Base-by-base conservation (phyloP, 2,329 filamentous ascomycete genomes). In the Stylonectria norvegica region DNA sequence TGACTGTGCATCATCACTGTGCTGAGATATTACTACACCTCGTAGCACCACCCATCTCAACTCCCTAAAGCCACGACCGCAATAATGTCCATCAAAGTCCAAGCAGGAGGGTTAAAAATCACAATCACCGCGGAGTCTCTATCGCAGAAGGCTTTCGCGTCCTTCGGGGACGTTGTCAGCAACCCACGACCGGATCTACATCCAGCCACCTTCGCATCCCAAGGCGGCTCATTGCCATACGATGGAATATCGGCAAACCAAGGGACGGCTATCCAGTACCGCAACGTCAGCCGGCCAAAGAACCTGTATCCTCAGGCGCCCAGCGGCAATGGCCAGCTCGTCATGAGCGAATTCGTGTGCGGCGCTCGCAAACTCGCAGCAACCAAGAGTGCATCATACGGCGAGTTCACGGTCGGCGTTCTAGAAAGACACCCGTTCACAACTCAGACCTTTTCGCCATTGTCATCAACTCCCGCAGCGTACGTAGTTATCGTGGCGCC, bases 341-440 rank as follows among this genome's bases (percentile, higher is more conserved):
- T 85, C 38, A 83, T 94, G 76, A 95, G 85, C 65, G 84, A 97
- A 78, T 97, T 97, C 64, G 82, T 89, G 40, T 96, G 89, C 62
- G 82, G 57, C 10, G 58, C 65, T 5, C 57, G 64, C 11, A 47
- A 52, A 36, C 55, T 66, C 16, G 28, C 42, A 15, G 30, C 47
- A 22, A 43, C 34, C 10, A 38, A 36, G 22, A 36, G 41, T 32
- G 23, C 42, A 15, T 40, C 48, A 2, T 31, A 47, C 30, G 35
- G 47, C 27, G 48, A 57, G 32, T 86, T 95, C 60, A 71, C 52
- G 16, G 59, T 96, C 38, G 66, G 68, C 15, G 78, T 95, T 42
- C 78, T 97, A 20, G 93, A 98, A 64, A 76, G 93, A 27, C 93
- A 98, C 65, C 91, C 93, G 0, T 97, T 83, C 66, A 97, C 93